phyloP scores from a whole-genome alignment of 177 flowering plant genomes.

The Vitis hybrid region DNA sequence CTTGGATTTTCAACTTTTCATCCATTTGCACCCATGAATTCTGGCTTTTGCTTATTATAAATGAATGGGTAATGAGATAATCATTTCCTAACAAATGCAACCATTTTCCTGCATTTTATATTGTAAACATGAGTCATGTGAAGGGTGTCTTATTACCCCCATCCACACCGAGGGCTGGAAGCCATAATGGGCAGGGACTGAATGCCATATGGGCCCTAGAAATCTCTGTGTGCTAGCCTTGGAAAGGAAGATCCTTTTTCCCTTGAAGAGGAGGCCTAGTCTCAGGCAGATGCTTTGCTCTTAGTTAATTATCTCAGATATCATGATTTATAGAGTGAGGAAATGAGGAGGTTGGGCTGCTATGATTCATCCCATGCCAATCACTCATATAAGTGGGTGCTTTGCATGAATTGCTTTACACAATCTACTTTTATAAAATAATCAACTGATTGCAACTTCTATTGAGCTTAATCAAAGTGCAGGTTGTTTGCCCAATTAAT shows the following conservation, averaged over 20 bases:
- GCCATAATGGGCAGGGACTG: conserved; percentile 22
- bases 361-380: conserved; percentile 27
- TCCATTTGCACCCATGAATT: conserved; percentile 23
- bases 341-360: background rate
- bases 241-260: too few relatives aligned
- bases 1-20: conserved; percentile 22
- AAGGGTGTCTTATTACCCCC: conserved; percentile 12
- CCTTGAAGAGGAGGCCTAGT: too few relatives aligned
- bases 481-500: background rate
- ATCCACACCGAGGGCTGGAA: conserved; percentile 8
- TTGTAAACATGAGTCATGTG: conserved; percentile 19
- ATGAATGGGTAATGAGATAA: conserved; percentile 15
- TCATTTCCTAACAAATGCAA: conserved; percentile 19
- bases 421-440: background rate
- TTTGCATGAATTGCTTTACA: conserved; percentile 4
- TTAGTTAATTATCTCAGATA: too few relatives aligned
- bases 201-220: conserved; percentile 11
- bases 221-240: conserved; percentile 2
- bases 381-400: conserved; percentile 9
- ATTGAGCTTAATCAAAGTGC: background rate
- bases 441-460: background rate
- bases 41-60: conserved; percentile 29
- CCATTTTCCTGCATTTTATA: conserved; percentile 16
- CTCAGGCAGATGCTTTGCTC: background rate
- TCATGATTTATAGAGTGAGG: too few relatives aligned